phyloP scores from a whole-genome alignment of 352 stramenopile genomes.

The Phytophthora ramorum region DNA sequence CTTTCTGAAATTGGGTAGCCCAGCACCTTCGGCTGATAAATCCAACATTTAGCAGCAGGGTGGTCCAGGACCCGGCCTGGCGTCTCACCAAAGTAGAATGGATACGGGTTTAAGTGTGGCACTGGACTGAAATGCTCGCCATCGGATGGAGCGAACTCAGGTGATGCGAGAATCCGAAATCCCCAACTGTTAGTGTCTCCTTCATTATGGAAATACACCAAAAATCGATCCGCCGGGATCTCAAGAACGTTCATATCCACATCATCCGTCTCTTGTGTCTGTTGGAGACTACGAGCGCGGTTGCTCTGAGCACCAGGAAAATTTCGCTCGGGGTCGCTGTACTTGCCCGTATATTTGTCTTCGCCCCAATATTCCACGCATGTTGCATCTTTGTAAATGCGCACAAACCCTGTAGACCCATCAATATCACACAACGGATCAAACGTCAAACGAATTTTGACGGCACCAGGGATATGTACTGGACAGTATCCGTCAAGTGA shows the following conservation, averaged over 20 bases:
- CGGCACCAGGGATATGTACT: conserved; percentile 74
- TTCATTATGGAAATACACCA: conserved; percentile 80
- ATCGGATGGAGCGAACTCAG: conserved; percentile 41
- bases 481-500: conserved; percentile 70
- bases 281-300: conserved; percentile 39
- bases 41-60: conserved; percentile 62
- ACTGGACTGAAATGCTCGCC: conserved; percentile 9
- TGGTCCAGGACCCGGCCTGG: conserved; percentile 56
- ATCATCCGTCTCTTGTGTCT: conserved; percentile 16
- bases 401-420: conserved; percentile 64
- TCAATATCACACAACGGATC: conserved; percentile 76
- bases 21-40: conserved; percentile 64
- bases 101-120: conserved; percentile 59
- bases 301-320: conserved; percentile 77
- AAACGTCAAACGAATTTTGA: conserved; percentile 78
- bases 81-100: conserved; percentile 77
- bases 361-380: conserved; percentile 80
- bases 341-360: conserved; percentile 74
- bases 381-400: conserved; percentile 72
- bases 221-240: conserved; percentile 70
- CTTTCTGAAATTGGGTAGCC: conserved; percentile 55
- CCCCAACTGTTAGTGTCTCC: conserved; percentile 65
- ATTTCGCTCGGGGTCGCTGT: conserved; percentile 76
- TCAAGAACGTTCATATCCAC: conserved; percentile 48
- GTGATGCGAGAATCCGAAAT: conserved; percentile 66